Evolutionary conservation across 495 filamentous ascomycete genomes (phyloP).

Genomic region (Elaphomyces granulatus): DNA sequence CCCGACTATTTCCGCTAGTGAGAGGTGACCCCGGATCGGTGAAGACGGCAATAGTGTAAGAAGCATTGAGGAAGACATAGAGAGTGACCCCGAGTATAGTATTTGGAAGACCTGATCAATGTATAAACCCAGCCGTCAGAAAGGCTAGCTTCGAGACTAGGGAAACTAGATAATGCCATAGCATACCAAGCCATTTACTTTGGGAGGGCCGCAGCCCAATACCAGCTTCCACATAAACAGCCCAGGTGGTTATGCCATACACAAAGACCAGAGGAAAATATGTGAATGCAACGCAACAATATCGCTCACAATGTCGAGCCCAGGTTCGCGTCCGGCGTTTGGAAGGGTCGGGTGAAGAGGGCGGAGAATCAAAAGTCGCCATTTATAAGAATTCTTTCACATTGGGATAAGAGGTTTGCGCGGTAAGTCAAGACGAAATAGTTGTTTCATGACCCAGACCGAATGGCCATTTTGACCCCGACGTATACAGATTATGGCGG

Average conservation of each 20-base stretch:
- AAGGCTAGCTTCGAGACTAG: not conserved
- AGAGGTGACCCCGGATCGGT: constrained; percentile 66
- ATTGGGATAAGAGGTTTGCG: constrained; percentile 1
- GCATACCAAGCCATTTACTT: constrained; percentile 52
- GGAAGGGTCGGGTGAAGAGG: constrained; percentile 34
- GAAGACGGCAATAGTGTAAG: constrained; percentile 85
- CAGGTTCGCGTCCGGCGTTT: constrained; percentile 41
- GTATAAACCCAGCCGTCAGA: not conserved
- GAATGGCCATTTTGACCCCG: no score
- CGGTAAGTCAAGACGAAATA: not conserved
- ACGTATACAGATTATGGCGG: no score
- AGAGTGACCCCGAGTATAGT: constrained; percentile 51
- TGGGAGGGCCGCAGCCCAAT: constrained; percentile 49
- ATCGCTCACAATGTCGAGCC: constrained; percentile 66
- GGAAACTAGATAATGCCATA: not conserved
- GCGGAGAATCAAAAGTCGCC: constrained; percentile 29
- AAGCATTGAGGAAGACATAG: constrained; percentile 70
- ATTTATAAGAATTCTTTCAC: constrained; percentile 8
- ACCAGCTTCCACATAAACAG: constrained; percentile 68
- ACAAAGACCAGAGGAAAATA: constrained; percentile 86
- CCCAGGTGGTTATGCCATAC: constrained; percentile 81
- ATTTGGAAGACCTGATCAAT: constrained; percentile 22
- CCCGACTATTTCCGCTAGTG: constrained; percentile 25
- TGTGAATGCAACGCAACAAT: constrained; percentile 62
- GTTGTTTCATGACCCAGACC: no score